Base-by-base conservation (phyloP, 2,329 filamentous ascomycete genomes). In the Nigrospora oryzae region DNA sequence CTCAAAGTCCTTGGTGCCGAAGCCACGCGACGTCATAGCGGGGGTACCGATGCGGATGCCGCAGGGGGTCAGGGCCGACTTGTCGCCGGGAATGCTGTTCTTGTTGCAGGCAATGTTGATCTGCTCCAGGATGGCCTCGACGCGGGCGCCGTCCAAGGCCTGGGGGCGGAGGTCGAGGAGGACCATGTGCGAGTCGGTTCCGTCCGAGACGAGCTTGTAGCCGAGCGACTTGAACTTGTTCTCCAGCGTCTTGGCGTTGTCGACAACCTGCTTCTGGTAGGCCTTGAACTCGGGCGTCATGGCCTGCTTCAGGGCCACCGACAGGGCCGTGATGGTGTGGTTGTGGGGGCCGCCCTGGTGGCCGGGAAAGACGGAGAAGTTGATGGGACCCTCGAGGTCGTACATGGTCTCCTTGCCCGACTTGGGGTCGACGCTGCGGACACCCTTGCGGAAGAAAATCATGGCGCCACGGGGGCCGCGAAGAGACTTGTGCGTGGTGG, bases 61-160 rank as follows among this genome's bases (percentile, higher is more conserved):
- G 62, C 84, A 89, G 44, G 93, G 93, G 52, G 89, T 95, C 55
- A 98, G 80, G 40, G 93, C 93, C 47, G 88, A 95, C 78, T 95
- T 96, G 78, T 98, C 93, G 52, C 93, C 93, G 36, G 93, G 93
- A 48, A 95, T 93, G 49, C 88, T 85, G 81, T 98, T 98, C 83
- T 98, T 98, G 83, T 98, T 98, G 81, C 89, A 95, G 51, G 93
- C 90, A 67, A 98, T 95, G 77, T 95, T 95, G 71, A 96, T 93
- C 67, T 94, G 86, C 75, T 98, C 93, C 16, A 98, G 84, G 48
- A 98, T 86, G 50, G 88, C 84, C 78, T 98, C 93, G 36, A 97
- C 86, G 67, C 93, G 89, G 47, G 93, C 93, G 60, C 93, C 93
- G 60, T 98, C 93, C 15, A 98, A 81, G 51, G 72, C 77, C 63